These are phyloP conservation scores for Coemansia sp. DNA, from an alignment of 192 early-diverging fungal species.

Conservation along the genomic window DNA sequence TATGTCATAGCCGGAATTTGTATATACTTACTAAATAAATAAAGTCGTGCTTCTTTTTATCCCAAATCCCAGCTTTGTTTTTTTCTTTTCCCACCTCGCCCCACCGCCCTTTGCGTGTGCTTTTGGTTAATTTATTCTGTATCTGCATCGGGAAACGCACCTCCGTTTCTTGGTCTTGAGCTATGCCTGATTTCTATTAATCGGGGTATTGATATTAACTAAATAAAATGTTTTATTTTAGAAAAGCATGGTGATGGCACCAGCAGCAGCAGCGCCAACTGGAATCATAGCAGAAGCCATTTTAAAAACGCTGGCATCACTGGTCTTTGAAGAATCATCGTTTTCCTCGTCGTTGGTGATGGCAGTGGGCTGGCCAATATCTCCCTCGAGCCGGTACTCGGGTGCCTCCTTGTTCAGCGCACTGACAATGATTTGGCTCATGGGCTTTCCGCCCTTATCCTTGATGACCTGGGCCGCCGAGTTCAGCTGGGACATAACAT, in stretches of 20 bases:
- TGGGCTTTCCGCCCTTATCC: neutral
- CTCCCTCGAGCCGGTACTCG: neutral
- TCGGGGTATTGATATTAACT: neutral
- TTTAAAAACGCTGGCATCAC: neutral
- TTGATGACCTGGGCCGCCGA: neutral
- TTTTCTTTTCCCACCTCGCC: too few species aligned
- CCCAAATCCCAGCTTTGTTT: neutral
- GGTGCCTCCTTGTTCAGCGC: neutral
- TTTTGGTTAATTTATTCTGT: too few species aligned
- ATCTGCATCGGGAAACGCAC: too few species aligned
- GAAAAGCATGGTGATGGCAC: neutral
- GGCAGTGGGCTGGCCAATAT: conserved; percentile 14
- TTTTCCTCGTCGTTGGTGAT: neutral
- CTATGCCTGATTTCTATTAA: too few species aligned
- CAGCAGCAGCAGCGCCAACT: neutral
- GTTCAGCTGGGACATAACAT: neutral
- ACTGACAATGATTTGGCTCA: neutral
- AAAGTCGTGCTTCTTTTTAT: neutral
- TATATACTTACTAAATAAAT: neutral
- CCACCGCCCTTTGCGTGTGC: neutral
- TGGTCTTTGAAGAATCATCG: neutral
- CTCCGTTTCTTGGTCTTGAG: neutral
- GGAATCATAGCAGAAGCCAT: neutral
- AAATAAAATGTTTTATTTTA: neutral
- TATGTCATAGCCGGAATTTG: neutral